These are phyloP conservation scores for Leptodermis oblonga DNA, from an alignment of 257 asterid genomes.

Conservation along the genomic window DNA sequence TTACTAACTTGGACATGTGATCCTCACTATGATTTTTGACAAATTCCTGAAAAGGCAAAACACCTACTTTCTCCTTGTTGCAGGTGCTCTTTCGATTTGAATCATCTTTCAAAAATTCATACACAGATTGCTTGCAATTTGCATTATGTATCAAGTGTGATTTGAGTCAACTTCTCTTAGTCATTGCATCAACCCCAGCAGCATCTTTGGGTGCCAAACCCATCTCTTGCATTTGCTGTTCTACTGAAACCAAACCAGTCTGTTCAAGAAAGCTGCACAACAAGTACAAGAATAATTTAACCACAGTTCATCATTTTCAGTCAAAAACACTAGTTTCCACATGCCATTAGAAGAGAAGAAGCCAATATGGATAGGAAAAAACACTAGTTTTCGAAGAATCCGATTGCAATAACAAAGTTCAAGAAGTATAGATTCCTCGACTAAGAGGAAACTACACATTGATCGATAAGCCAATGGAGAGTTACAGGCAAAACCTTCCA, in stretches of 20 bases:
- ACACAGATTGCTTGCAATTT: conserved; percentile 12
- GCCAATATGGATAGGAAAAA: too few relatives aligned
- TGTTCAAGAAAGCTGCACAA: conserved; percentile 69
- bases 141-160: conserved; percentile 9
- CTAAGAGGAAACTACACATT: too few relatives aligned
- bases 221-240: conserved; percentile 77
- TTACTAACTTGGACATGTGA: too few relatives aligned
- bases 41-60: too few relatives aligned
- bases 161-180: conserved; percentile 47
- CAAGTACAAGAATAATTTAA: not conserved
- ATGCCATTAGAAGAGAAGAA: too few relatives aligned
- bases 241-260: conserved; percentile 82
- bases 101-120: conserved; percentile 6
- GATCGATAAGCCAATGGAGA: too few relatives aligned
- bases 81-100: not conserved
- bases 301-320: not conserved
- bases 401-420: too few relatives aligned
- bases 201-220: conserved; percentile 51
- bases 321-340: too few relatives aligned
- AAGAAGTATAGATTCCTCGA: too few relatives aligned
- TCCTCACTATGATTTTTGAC: too few relatives aligned
- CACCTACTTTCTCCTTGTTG: not conserved
- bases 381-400: too few relatives aligned
- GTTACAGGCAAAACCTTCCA: too few relatives aligned
- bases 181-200: conserved; percentile 29